Evolutionary conservation across 1,284 basidiomycete genomes (phyloP).

Genomic region (Rhodofomes roseus): DNA sequence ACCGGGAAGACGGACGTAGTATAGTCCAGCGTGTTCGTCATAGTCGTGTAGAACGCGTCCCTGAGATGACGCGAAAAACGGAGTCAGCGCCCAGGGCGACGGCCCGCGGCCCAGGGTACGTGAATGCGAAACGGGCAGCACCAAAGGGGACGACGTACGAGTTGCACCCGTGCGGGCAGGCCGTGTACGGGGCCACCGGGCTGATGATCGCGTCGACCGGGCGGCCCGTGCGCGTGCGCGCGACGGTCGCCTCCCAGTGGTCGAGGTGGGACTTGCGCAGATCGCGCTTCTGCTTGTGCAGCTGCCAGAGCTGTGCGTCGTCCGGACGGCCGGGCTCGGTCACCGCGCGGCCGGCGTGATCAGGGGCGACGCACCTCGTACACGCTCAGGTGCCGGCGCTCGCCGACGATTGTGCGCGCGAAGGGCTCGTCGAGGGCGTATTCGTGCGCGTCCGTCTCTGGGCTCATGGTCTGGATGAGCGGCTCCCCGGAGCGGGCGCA

Average conservation of each 20-base stretch:
- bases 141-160: constrained; percentile 30
- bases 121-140: background rate
- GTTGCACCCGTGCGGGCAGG: constrained; percentile 51
- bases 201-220: constrained; percentile 63
- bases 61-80: constrained; percentile 25
- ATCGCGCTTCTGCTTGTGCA: constrained; percentile 41
- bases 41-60: constrained; percentile 48
- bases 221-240: constrained; percentile 51
- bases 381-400: constrained; percentile 23
- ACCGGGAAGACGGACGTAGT: constrained; percentile 67
- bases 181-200: constrained; percentile 49
- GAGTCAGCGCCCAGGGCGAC: background rate
- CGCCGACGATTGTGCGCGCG: constrained; percentile 22
- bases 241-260: constrained; percentile 51
- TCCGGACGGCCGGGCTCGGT: no score
- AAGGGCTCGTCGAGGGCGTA: constrained; percentile 27
- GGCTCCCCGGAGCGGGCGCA: constrained; percentile 30
- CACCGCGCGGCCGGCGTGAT: no score
- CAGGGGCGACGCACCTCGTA: constrained; percentile 27
- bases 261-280: constrained; percentile 49
- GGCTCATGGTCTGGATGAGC: constrained; percentile 28
- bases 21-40: constrained; percentile 72
- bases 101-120: background rate
- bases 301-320: constrained; percentile 61
- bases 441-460: constrained; percentile 24